Conservation (phyloP, 495 filamentous ascomycete species). For the Aspergillus homomorphus region DNA sequence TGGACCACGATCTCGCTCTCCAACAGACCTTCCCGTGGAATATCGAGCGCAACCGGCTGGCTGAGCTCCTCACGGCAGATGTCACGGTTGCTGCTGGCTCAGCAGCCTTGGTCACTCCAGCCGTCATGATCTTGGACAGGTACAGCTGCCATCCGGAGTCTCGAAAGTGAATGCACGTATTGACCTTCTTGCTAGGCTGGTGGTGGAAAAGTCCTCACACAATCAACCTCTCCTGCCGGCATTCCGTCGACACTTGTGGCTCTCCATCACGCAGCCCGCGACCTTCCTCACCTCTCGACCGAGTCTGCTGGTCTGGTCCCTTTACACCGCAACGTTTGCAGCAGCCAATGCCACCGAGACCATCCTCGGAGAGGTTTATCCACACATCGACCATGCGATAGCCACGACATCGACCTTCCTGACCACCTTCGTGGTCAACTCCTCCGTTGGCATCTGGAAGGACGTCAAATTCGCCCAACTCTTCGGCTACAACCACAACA, state of each 20-base stretch:
- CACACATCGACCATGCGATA: constrained; percentile 51
- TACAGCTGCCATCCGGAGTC: constrained; percentile 7
- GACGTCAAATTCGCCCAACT: constrained; percentile 46
- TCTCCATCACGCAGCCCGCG: constrained; percentile 65
- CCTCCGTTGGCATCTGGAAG: constrained; percentile 43
- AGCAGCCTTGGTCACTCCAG: constrained; percentile 37
- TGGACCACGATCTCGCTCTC: constrained; percentile 15
- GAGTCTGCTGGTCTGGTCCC: constrained; percentile 72
- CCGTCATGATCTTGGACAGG: constrained; percentile 44
- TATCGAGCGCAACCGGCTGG: constrained; percentile 31
- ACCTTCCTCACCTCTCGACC: constrained; percentile 69
- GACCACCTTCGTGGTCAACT: constrained; percentile 39
- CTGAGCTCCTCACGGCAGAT: constrained; percentile 34
- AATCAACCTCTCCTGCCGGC: constrained; percentile 62
- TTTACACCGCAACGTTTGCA: constrained; percentile 85
- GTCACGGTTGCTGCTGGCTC: constrained; percentile 36
- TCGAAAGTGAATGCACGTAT: not conserved
- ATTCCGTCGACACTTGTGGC: constrained; percentile 56
- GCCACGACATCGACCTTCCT: constrained; percentile 35
- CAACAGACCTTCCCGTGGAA: constrained; percentile 28
- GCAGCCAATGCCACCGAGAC: constrained; percentile 71
- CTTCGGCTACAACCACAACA: constrained; percentile 35
- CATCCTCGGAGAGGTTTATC: constrained; percentile 32
- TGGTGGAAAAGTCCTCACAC: constrained; percentile 89
- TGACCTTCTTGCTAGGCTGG: constrained; percentile 27